These are phyloP conservation scores for Pleurozium schreberi DNA, from an alignment of 225 moss, liverwort and hornwort genomes.

Conservation along the genomic window DNA sequence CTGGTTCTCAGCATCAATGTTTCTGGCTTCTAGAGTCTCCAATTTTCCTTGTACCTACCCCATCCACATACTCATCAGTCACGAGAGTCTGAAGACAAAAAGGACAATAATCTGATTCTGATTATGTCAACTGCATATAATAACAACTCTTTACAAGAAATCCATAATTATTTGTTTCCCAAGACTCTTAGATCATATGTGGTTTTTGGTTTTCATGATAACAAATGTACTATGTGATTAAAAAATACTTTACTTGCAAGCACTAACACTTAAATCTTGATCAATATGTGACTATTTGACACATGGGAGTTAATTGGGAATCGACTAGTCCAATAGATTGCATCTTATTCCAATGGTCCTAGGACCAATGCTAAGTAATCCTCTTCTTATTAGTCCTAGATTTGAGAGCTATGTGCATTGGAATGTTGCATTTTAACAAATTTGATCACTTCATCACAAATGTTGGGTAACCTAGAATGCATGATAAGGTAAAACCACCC, in stretches of 20 bases:
- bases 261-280: not conserved
- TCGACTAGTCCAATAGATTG: too few species aligned
- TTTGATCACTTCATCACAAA: not conserved
- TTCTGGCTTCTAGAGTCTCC: constrained; percentile 34
- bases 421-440: not conserved
- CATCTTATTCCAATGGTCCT: not conserved
- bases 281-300: not conserved
- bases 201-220: not conserved
- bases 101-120: not conserved
- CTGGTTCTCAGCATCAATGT: constrained; percentile 41
- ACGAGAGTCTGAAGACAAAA: not conserved
- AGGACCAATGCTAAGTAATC: not conserved
- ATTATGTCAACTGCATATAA: not conserved
- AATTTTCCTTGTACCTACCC: constrained; percentile 61
- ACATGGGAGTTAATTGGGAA: not conserved
- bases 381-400: not conserved
- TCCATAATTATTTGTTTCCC: not conserved
- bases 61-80: not conserved
- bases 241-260: not conserved
- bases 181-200: not conserved
- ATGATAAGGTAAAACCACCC: too few species aligned
- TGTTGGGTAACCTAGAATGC: not conserved
- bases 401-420: not conserved
- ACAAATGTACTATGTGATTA: too few species aligned
- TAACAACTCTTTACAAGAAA: not conserved